These are phyloP conservation scores for Knufia petricola DNA, from an alignment of 2,329 filamentous ascomycete species.

Conservation along the genomic window DNA sequence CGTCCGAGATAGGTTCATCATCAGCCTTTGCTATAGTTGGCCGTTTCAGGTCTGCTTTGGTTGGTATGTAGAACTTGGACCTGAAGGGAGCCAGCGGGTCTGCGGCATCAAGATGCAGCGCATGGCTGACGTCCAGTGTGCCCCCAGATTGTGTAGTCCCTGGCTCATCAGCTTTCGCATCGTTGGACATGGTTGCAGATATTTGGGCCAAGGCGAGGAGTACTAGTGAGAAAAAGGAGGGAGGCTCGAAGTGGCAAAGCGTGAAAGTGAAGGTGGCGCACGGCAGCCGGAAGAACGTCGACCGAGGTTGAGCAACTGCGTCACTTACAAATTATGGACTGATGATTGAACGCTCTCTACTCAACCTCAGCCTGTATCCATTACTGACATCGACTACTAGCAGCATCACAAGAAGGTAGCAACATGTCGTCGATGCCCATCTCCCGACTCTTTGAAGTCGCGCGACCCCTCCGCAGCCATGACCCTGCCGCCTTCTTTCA, in stretches of 20 bases:
- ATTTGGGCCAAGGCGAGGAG: not conserved
- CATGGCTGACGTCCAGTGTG: slow-evolving; percentile 4
- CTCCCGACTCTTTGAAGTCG: slow-evolving; percentile 3
- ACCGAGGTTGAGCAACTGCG: not conserved
- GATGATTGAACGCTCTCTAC: not conserved
- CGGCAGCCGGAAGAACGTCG: not conserved
- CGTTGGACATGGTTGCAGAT: too few species aligned
- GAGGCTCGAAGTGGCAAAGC: not conserved
- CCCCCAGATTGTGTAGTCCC: not conserved
- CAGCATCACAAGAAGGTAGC: not conserved
- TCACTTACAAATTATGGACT: not conserved
- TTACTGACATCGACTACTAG: not conserved
- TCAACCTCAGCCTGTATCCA: not conserved
- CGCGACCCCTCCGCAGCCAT: slow-evolving; percentile 8
- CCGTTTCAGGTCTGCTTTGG: slow-evolving; percentile 59
- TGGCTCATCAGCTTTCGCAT: too few species aligned
- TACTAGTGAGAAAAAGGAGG: not conserved
- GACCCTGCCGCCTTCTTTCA: slow-evolving; percentile 17
- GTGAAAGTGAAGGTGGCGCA: not conserved
- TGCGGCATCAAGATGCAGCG: slow-evolving; percentile 43
- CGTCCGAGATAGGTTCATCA: slow-evolving; percentile 29
- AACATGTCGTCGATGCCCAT: not conserved
- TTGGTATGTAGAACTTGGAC: slow-evolving; percentile 67
- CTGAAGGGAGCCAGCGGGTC: slow-evolving; percentile 55
- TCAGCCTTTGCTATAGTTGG: slow-evolving; percentile 42